phyloP scores from a whole-genome alignment of 352 stramenopile species.

The Globisporangium apiculatum region DNA sequence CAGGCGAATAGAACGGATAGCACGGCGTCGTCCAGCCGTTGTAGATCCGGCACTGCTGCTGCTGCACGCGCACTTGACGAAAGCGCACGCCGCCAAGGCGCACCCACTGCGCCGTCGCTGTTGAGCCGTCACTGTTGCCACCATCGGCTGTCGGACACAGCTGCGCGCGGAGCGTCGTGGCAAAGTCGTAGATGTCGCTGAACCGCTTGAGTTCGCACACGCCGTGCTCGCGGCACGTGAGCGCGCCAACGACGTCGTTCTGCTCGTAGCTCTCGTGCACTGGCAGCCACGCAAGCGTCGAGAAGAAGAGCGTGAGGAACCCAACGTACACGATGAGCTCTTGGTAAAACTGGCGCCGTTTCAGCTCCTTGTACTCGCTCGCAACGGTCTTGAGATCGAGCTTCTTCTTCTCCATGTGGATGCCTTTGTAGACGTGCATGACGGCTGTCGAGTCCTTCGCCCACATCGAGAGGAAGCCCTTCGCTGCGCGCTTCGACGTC shows the following conservation, averaged over 20 bases:
- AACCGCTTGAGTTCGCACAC: constrained; percentile 78
- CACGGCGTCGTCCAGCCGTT: constrained; percentile 53
- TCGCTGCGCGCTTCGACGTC: constrained; percentile 55
- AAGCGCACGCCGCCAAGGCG: constrained; percentile 75
- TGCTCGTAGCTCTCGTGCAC: constrained; percentile 82
- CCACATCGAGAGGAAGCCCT: constrained; percentile 77
- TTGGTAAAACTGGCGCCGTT: constrained; percentile 84
- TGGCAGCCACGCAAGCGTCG: constrained; percentile 65
- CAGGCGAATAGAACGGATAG: constrained; percentile 62
- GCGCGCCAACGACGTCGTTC: constrained; percentile 69
- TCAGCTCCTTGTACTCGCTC: constrained; percentile 84
- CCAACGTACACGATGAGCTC: constrained; percentile 82
- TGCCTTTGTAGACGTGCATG: constrained; percentile 67
- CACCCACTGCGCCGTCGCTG: constrained; percentile 44
- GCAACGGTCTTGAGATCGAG: constrained; percentile 66
- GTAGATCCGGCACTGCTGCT: constrained; percentile 65
- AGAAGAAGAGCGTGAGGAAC: constrained; percentile 75
- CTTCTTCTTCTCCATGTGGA: constrained; percentile 90
- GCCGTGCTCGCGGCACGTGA: constrained; percentile 75
- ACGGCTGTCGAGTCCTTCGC: constrained; percentile 30
- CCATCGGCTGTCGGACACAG: constrained; percentile 15
- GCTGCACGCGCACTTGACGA: constrained; percentile 71
- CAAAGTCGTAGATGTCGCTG: constrained; percentile 74
- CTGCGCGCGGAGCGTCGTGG: constrained; percentile 21
- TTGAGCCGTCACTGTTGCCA: constrained; percentile 15